These are phyloP conservation scores for Yamadazyma takamatsuzukensis DNA, from an alignment of 805 yeast species.

Conservation along the genomic window DNA sequence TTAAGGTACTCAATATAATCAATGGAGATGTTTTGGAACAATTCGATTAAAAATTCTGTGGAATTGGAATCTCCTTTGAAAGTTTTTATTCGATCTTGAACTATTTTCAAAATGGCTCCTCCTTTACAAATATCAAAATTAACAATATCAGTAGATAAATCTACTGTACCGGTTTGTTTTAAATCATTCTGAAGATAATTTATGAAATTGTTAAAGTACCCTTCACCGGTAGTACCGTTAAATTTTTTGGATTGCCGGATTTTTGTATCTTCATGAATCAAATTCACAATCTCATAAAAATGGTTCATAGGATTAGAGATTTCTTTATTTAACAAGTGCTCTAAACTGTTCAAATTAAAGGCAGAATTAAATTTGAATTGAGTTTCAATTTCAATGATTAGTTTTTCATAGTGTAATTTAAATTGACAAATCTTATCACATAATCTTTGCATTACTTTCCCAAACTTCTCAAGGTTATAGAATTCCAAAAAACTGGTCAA, in stretches of 20 bases:
- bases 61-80: constrained; percentile 66
- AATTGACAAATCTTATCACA: constrained; percentile 51
- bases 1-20: constrained; percentile 68
- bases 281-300: constrained; percentile 52
- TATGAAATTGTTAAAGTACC: constrained; percentile 27
- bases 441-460: constrained; percentile 70
- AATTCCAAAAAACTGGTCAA: constrained; percentile 57
- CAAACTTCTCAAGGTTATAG: constrained; percentile 55
- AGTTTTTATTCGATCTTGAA: constrained; percentile 54
- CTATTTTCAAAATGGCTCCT: constrained; percentile 61
- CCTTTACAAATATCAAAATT: constrained; percentile 66
- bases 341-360: constrained; percentile 60
- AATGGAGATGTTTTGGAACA: constrained; percentile 57
- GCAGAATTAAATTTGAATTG: constrained; percentile 44
- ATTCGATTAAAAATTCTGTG: constrained; percentile 43
- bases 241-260: constrained; percentile 19
- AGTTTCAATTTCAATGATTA: constrained; percentile 47
- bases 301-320: constrained; percentile 40
- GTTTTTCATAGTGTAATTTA: constrained; percentile 21
- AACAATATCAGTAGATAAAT: constrained; percentile 46
- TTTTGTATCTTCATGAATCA: constrained; percentile 48
- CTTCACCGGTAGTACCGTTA: constrained; percentile 14
- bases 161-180: constrained; percentile 43
- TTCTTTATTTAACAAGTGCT: constrained; percentile 28
- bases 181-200: constrained; percentile 39